Evolutionary conservation across 768 basidiomycete species (phyloP).

Genomic region (Naganishia kalamii): DNA sequence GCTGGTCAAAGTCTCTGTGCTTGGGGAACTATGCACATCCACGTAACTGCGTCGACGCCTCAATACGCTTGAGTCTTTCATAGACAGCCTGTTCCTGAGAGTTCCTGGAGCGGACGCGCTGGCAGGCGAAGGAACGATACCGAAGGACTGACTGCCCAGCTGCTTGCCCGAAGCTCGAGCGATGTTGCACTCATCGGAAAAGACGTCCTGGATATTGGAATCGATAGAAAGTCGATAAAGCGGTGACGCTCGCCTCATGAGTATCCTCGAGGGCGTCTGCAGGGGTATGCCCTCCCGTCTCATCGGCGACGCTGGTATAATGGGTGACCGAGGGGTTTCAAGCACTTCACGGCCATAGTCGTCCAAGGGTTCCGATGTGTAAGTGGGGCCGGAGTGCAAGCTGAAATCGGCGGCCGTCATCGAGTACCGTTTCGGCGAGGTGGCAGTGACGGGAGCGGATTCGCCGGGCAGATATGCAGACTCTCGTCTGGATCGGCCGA

Average conservation of each 20-base stretch:
- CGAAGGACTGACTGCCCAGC: conserved; percentile 9
- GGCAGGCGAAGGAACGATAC: not conserved
- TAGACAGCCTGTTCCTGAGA: conserved; percentile 30
- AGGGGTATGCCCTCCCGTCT: conserved; percentile 25
- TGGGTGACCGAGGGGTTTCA: not conserved
- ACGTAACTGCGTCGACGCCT: conserved; percentile 37
- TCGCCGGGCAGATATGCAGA: not conserved
- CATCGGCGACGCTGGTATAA: conserved; percentile 24
- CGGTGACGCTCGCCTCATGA: conserved; percentile 34
- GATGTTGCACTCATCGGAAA: conserved; percentile 16
- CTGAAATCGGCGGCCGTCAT: not conserved
- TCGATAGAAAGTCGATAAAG: conserved; percentile 34
- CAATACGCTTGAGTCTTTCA: conserved; percentile 33
- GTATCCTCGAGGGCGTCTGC: conserved; percentile 28
- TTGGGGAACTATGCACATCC: conserved; percentile 25
- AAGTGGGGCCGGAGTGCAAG: not conserved
- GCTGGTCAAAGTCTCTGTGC: not conserved
- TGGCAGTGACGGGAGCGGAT: conserved; percentile 29
- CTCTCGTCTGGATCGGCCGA: conserved; percentile 2
- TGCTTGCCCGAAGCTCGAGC: conserved; percentile 12
- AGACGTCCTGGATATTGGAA: conserved; percentile 14
- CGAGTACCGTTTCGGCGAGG: conserved; percentile 34
- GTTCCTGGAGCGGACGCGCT: not conserved
- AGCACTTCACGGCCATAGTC: not conserved
- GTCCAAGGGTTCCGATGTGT: not conserved